These are phyloP conservation scores for Acacia melanoxylon DNA, from an alignment of 306 rosid genomes.

Conservation along the genomic window DNA sequence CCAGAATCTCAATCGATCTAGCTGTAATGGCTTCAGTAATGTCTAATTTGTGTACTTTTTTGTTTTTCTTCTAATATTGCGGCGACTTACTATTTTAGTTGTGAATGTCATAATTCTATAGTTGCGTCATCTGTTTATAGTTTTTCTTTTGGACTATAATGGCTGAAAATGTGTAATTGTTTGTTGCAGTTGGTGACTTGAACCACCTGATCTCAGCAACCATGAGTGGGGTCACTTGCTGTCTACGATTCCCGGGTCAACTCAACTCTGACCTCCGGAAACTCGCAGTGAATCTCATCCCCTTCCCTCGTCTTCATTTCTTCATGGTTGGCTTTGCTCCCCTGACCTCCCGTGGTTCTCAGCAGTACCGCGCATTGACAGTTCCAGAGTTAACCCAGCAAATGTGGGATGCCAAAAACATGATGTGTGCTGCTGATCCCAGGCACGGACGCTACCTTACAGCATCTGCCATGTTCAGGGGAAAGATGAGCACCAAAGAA, in stretches of 20 bases:
- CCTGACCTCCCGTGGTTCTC: constrained; percentile 62
- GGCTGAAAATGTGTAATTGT: constrained; percentile 7
- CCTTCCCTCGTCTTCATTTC: constrained; percentile 62
- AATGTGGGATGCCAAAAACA: constrained; percentile 67
- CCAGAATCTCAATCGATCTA: constrained; percentile 1
- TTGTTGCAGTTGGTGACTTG: constrained; percentile 59
- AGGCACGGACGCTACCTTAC: constrained; percentile 61
- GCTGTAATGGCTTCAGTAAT: neutral
- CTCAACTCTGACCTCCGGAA: constrained; percentile 63
- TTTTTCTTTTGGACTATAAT: neutral
- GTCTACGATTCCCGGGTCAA: constrained; percentile 64
- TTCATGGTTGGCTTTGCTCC: constrained; percentile 70
- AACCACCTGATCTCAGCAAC: constrained; percentile 65
- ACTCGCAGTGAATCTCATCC: constrained; percentile 60
- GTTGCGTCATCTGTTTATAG: neutral
- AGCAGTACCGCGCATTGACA: constrained; percentile 57
- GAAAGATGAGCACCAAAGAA: constrained; percentile 67
- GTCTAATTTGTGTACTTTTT: neutral
- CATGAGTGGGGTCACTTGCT: constrained; percentile 69
- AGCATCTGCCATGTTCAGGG: constrained; percentile 61
- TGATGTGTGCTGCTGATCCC: constrained; percentile 71
- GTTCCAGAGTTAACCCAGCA: constrained; percentile 64
- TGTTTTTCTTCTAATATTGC: neutral
- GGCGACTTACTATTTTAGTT: neutral
- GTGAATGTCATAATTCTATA: constrained; percentile 2